Base-by-base conservation (phyloP, 805 yeast genomes). In the Kazachstania taianensis region DNA sequence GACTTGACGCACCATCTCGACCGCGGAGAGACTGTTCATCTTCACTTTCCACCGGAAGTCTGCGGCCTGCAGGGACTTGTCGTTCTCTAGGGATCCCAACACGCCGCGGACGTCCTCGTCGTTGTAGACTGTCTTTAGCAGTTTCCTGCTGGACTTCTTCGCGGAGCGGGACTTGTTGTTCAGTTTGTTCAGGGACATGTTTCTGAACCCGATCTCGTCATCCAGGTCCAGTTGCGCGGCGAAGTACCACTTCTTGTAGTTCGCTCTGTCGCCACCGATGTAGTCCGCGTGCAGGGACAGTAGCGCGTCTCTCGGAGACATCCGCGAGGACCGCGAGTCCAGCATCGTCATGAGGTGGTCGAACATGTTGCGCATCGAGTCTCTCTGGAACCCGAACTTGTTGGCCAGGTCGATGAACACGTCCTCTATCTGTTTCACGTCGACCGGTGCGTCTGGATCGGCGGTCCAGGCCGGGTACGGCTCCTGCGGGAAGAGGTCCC, bases 401-500 rank as follows among this genome's bases (percentile, higher is more conserved):
- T 81, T 81, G 30, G 89, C 69, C 59, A 82, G 67, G 59, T 82
- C 92, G 53, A 82, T 82, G 55, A 82, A 82, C 25, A 81, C 75
- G 65, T 82, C 92, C 65, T 82, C 92, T 55, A 82, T 79, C 57
- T 81, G 86, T 60, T 81, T 87, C 35, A 82, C 71, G 35, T 81
- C 68, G 39, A 81, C 77, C 9, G 92, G 92, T 20, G 86, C 83
- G 58, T 81, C 86, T 39, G 82, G 87, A 62, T 92, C 97, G 34
- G 94, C 94, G 22, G 95, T 82, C 97, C 97, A 92, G 33, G 97
- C 96, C 32, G 98, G 98, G 61, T 89, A 92, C 20, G 98, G 98
- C 61, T 92, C 92, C 22, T 84, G 74, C 52, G 92, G 69, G 63
- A 79, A 49, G 6, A 36, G n/a, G n/a, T 14, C 24, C 3, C 30